Conservation (phyloP, 176 grass and related monocot species). For the Triticum dicoccoides region DNA sequence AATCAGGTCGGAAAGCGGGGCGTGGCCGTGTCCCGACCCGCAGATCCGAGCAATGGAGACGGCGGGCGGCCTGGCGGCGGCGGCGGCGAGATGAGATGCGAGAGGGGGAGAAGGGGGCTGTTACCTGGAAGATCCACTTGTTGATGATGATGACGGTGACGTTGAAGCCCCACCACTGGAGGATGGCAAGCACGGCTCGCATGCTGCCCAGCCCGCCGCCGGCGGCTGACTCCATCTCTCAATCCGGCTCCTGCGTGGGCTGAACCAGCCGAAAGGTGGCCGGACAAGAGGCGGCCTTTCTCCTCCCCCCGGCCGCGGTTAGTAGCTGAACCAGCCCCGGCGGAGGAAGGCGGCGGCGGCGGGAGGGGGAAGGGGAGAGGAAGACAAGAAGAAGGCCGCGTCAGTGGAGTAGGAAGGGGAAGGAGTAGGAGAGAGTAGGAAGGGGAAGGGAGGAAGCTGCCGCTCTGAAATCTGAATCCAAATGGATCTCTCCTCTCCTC, state of each 20-base stretch:
- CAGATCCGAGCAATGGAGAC: conserved; percentile 25
- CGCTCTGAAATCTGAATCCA: not conserved
- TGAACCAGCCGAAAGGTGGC: too few relatives aligned
- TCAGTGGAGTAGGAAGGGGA: not conserved
- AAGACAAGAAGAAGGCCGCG: not conserved
- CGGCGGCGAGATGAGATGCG: not conserved
- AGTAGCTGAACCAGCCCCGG: not conserved
- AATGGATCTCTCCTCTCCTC: not conserved
- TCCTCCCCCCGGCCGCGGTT: not conserved
- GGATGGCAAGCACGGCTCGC: conserved; percentile 67
- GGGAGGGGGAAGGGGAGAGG: not conserved
- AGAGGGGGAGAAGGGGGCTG: not conserved
- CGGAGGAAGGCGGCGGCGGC: not conserved
- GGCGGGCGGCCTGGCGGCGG: not conserved
- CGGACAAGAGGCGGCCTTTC: not conserved
- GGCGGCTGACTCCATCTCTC: conserved; percentile 46
- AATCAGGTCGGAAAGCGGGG: not conserved
- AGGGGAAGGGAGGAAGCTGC: not conserved
- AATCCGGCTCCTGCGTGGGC: too few relatives aligned
- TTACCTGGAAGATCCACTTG: conserved; percentile 99
- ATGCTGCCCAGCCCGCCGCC: conserved; percentile 41
- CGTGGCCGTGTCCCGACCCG: too few relatives aligned
- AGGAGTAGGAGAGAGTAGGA: too few relatives aligned
- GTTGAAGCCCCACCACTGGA: conserved; percentile 99
- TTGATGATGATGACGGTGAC: conserved; percentile 98